Conservation (phyloP, 306 rosid genomes). For the Pachyrhizus erosus region DNA sequence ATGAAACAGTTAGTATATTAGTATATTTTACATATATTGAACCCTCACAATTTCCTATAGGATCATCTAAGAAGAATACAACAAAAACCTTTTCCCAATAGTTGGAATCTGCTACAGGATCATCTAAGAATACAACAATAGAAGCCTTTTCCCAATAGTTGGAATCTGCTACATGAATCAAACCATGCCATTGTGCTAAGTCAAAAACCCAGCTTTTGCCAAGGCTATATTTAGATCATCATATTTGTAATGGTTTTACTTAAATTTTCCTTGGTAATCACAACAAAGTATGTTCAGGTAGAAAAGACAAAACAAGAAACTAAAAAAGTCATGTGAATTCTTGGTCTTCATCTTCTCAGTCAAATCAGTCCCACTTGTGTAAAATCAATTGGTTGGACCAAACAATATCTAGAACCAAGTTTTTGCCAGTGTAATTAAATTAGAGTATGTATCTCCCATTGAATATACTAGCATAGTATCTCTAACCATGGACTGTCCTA, state of each 20-base stretch:
- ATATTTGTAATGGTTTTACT: no score
- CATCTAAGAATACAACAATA: background rate
- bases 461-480: background rate
- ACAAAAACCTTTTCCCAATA: background rate
- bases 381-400: background rate
- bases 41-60: background rate
- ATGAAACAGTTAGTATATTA: background rate
- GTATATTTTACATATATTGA: background rate
- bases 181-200: background rate
- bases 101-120: background rate
- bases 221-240: background rate
- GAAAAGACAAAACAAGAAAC: background rate
- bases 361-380: background rate
- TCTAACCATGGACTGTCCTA: background rate
- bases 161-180: background rate
- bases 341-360: conserved; percentile 3
- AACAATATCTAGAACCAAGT: background rate
- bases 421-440: background rate
- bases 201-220: conserved; percentile 3
- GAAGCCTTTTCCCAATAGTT: background rate
- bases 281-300: background rate
- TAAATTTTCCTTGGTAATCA: background rate
- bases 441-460: conserved; percentile 3
- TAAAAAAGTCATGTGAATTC: background rate
- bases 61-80: background rate